Evolutionary conservation across 2,329 filamentous ascomycete genomes (phyloP), one percentile per base, ranked within the genome.

Genomic region (Talaromyces sp.): DNA sequence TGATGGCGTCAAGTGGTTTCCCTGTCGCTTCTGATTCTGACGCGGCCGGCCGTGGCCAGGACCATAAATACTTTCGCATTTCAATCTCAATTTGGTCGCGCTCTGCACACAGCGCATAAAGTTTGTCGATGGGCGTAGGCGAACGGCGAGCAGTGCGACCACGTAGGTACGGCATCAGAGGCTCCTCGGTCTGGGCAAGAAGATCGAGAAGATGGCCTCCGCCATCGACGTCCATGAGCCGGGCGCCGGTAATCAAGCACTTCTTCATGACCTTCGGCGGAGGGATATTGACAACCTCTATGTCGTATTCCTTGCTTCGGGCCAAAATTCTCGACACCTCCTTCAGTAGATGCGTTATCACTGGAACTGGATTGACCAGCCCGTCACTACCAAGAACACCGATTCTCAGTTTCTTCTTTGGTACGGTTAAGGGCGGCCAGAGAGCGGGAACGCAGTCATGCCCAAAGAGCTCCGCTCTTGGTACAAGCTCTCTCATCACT

Each of bases 251-350:
- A 2, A 77, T 79, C 61, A 87, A 82, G 57, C 81, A 82, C 65
- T 83, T 79, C 3, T 79, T 78, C 57, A 88, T 79, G 3, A 81
- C 73, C 0, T 74, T 67, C 0, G 81, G 79, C 6, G 83, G 78
- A 11, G 83, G 77, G 54, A 88, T 75, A 17, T 88, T 83, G 0
- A 88, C 74, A 1, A 87, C 79, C 52, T 84, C 78, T n/a, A 88
- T 72, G 0, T 79, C 80, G 46, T 70, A 58, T 1, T 32, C 35
- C 29, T 56, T 48, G 0, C 69, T 72, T 2, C 61, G 62, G 3
- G 68, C 67, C n/a, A 80, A 68, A 2, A 59, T 63, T 5, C 66
- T 50, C 0, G 73, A 68, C 5, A 79, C 76, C 65, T 79, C 75
- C 38, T 72, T 68, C 17, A 80, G 63, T 0, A 77, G 61, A 5